Percentiles rank a stretch among this genome's conserved stretches.
These are phyloP conservation scores for Rhamnella rubrinervis DNA, from an alignment of 331 rosid genomes.

Conservation along the genomic window DNA sequence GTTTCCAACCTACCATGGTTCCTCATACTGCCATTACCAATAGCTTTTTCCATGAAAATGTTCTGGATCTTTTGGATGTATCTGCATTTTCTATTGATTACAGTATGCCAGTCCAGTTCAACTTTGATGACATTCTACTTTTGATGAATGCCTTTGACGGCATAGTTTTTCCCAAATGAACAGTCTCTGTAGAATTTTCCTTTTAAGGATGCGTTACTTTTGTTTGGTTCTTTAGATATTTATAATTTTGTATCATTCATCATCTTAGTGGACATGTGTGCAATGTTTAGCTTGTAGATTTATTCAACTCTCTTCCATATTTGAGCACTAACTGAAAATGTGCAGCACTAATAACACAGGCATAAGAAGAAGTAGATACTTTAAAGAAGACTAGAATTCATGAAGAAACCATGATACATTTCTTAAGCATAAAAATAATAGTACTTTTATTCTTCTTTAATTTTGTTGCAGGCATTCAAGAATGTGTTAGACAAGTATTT, in stretches of 20 bases:
- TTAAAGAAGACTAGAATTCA: constrained; percentile 1
- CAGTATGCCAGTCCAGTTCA: background rate
- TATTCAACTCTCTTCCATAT: constrained; percentile 15
- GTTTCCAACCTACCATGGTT: background rate
- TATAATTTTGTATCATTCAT: constrained; percentile 31
- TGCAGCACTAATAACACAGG: background rate
- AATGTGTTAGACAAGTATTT: constrained; percentile 67
- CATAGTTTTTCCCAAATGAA: constrained; percentile 8
- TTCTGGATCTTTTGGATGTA: background rate
- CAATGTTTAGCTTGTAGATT: constrained; percentile 29
- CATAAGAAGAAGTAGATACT: no score
- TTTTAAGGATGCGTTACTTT: constrained; percentile 37
- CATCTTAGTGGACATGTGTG: constrained; percentile 36
- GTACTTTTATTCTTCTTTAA: constrained; percentile 15
- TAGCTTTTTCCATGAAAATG: no score
- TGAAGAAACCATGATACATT: constrained; percentile 5
- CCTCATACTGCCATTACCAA: background rate
- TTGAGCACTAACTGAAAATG: constrained; percentile 13
- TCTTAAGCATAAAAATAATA: constrained; percentile 12
- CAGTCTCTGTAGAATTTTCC: constrained; percentile 11
- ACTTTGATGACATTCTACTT: background rate
- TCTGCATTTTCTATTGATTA: background rate
- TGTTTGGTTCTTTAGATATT: constrained; percentile 29
- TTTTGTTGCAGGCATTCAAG: constrained; percentile 62
- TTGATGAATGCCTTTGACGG: background rate